phyloP scores from a whole-genome alignment of 495 filamentous ascomycete genomes.

The Collariella sp. region DNA sequence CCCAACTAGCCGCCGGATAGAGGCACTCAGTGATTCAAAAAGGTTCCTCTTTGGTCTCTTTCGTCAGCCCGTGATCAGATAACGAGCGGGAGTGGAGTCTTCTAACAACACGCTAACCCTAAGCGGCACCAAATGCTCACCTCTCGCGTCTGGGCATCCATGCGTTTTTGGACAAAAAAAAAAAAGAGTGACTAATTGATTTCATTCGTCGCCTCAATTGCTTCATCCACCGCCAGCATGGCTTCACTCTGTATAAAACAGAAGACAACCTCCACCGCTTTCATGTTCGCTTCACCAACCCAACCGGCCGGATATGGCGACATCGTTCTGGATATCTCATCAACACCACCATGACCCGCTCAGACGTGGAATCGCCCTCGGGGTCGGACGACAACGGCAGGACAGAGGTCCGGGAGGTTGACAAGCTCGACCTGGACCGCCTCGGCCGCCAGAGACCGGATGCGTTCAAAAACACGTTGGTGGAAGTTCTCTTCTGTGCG shows the following conservation, averaged over 20 bases:
- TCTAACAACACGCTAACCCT: background rate
- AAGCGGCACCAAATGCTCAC: conserved; percentile 8
- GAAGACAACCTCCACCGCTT: background rate
- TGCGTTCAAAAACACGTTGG: conserved; percentile 49
- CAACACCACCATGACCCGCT: background rate
- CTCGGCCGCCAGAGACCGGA: conserved; percentile 64
- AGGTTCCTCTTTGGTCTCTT: background rate
- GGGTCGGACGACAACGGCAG: background rate
- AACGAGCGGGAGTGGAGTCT: background rate
- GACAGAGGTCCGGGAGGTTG: background rate
- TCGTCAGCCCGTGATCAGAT: background rate
- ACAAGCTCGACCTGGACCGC: conserved; percentile 45
- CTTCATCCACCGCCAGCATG: background rate
- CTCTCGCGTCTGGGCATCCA: background rate
- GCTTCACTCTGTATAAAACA: background rate
- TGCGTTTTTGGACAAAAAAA: background rate
- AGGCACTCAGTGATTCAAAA: background rate
- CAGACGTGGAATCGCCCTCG: background rate
- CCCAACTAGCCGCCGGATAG: no score
- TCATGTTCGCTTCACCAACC: background rate
- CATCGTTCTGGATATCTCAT: background rate
- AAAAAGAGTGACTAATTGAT: conserved; percentile 4
- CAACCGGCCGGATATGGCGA: background rate
- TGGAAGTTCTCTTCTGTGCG: conserved; percentile 63
- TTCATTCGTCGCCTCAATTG: background rate